Evolutionary conservation across 441 rosid species (phyloP).

Genomic region (Euphorbia schlechtendalii): DNA sequence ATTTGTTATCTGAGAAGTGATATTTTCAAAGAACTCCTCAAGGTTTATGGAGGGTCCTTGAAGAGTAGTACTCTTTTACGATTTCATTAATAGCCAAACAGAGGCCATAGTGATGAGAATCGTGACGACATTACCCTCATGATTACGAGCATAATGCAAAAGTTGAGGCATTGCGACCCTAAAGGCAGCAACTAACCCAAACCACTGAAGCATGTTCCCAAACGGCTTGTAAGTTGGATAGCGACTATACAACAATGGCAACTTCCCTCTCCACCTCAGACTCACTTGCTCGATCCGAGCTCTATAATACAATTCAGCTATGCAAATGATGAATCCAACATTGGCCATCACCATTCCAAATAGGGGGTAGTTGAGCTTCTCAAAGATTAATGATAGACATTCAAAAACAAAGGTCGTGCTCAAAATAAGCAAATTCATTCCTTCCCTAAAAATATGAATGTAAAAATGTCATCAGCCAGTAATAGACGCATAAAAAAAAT

Average conservation of each 20-base stretch:
- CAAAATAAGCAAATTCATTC: not conserved
- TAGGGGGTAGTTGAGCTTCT: not conserved
- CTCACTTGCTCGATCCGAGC: not conserved
- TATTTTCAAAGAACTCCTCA: too few species aligned
- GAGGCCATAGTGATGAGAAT: too few species aligned
- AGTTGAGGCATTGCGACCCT: not conserved
- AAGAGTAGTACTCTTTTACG: too few species aligned
- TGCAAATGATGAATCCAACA: not conserved
- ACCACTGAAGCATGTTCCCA: not conserved
- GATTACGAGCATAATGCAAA: too few species aligned
- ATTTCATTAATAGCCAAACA: too few species aligned
- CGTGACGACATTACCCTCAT: too few species aligned
- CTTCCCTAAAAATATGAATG: too few species aligned
- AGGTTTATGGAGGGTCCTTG: too few species aligned
- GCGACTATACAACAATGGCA: not conserved
- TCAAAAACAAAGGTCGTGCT: not conserved
- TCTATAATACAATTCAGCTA: not conserved
- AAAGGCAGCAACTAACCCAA: not conserved
- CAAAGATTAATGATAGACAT: not conserved
- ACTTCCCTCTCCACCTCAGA: not conserved
- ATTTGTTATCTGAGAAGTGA: too few species aligned
- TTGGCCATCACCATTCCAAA: not conserved
- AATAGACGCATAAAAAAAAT: too few species aligned
- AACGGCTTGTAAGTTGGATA: not conserved
- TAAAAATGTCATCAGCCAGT: too few species aligned